These are phyloP conservation scores for Kwoniella mangroviensis DNA, from an alignment of 768 basidiomycete genomes.

Conservation along the genomic window DNA sequence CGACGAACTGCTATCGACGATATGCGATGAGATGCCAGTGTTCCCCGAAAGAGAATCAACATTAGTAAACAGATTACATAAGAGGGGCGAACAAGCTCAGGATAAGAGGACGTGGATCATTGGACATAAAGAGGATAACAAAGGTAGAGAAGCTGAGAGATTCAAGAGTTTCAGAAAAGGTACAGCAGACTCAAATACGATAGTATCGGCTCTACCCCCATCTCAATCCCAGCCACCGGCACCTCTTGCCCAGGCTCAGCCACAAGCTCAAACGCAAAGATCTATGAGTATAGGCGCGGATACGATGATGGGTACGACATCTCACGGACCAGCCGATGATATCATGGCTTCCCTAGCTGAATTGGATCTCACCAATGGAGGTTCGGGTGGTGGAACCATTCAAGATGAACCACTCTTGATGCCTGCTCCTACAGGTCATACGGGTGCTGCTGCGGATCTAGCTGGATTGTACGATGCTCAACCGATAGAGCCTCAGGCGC, in stretches of 20 bases:
- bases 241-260: constrained; percentile 14
- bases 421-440: constrained; percentile 7
- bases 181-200: constrained; percentile 44
- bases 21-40: constrained; percentile 99
- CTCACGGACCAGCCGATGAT: constrained; percentile 61
- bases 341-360: constrained; percentile 78
- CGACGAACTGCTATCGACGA: constrained; percentile 87
- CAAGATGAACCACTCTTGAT: constrained; percentile 50
- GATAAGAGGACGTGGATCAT: constrained; percentile 95
- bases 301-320: constrained; percentile 56
- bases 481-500: neutral
- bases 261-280: constrained; percentile 16
- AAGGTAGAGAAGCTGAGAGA: constrained; percentile 71
- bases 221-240: neutral
- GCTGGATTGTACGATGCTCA: constrained; percentile 7
- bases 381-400: constrained; percentile 35
- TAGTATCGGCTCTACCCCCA: neutral
- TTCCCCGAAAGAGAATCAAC: constrained; percentile 95
- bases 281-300: constrained; percentile 51
- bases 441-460: constrained; percentile 7
- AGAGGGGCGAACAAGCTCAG: constrained; percentile 87
- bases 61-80: constrained; percentile 80
- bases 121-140: constrained; percentile 88
- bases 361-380: constrained; percentile 63
- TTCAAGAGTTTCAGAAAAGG: constrained; percentile 62